These are phyloP conservation scores for Lablab purpureus DNA, from an alignment of 306 rosid species.

Conservation along the genomic window DNA sequence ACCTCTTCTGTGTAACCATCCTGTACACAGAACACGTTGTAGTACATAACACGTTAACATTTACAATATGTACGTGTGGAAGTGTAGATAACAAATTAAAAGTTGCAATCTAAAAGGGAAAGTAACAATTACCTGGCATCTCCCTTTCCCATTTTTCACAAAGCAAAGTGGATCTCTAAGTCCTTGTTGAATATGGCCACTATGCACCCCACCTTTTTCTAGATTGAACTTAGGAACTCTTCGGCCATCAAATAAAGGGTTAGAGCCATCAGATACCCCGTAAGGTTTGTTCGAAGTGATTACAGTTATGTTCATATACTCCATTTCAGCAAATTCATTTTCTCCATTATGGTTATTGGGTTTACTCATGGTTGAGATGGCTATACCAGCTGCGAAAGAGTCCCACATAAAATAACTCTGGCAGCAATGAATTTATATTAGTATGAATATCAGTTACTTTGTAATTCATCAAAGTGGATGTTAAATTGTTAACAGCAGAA, in stretches of 20 bases:
- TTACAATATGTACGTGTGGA: not conserved
- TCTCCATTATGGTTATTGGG: slow-evolving; percentile 55
- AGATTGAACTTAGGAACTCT: slow-evolving; percentile 70
- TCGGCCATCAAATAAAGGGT: slow-evolving; percentile 73
- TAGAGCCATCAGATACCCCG: slow-evolving; percentile 81
- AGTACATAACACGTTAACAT: slow-evolving; percentile 33
- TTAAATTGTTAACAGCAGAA: not conserved
- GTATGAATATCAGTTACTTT: slow-evolving; percentile 29
- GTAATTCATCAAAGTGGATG: slow-evolving; percentile 25
- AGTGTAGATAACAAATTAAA: not conserved
- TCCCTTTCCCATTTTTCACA: slow-evolving; percentile 76
- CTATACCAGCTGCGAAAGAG: slow-evolving; percentile 82
- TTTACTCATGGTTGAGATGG: slow-evolving; percentile 80
- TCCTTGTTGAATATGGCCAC: slow-evolving; percentile 89
- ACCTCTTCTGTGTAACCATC: slow-evolving; percentile 84
- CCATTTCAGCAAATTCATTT: slow-evolving; percentile 90
- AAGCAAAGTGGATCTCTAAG: slow-evolving; percentile 84
- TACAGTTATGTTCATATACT: slow-evolving; percentile 86
- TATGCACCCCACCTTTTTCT: slow-evolving; percentile 76
- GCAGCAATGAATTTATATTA: slow-evolving; percentile 20
- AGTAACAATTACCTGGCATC: slow-evolving; percentile 66
- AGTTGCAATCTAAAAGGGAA: slow-evolving; percentile 11
- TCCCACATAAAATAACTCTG: slow-evolving; percentile 98
- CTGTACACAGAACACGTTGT: slow-evolving; percentile 52
- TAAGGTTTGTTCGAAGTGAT: slow-evolving; percentile 89